Base-by-base conservation (phyloP, 768 basidiomycete species). In the Pleurotus ostreatus region DNA sequence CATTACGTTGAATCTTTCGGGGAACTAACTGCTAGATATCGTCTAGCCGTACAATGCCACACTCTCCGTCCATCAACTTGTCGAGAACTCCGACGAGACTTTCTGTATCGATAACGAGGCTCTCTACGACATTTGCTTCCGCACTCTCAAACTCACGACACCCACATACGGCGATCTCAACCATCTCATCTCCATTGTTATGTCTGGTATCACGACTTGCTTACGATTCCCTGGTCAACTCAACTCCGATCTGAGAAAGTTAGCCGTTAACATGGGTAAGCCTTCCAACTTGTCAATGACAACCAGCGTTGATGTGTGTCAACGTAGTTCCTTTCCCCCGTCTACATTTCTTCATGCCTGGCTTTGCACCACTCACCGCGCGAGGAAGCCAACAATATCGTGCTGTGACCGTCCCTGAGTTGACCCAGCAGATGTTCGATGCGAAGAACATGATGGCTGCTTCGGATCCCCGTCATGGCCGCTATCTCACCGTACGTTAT, bases 371-470 rank as follows among this genome's bases (percentile, higher is more conserved):
- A 30, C 78, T 98, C 58, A 96, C 94, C 48, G 92, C 97, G 37
- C 89, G 94, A 39, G 93, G 93, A 53, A 93, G 90, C 71, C 91
- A 92, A 65, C 88, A 93, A 66, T 99, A 94, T 82, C 92, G 97
- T 59, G 94, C 94, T 38, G 92, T 98, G 65, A 92, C 92, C 56
- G 95, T 99, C 40, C 94, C 97, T 30, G 97, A 99, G 74, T 82
- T 99, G 59, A 98, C 97, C 6, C 90, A 94, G 69, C 97, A 99
- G 68, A 98, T 98, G 95, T 99, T 98, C 72, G 96, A 98, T 65
- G 92, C 94, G 45, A 98, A 97, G 85, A 98, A 98, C 87, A 95
- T 96, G 93, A 96, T 98, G 94, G 94, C 95, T 63, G 97, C 97
- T 20, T 91, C 91, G 20, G 94, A 98, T 78, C 97, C 97, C 41